Percentiles rank a stretch among this genome's conserved stretches.
Conservation (phyloP, 352 stramenopile species). For the Phytophthora pini region DNA sequence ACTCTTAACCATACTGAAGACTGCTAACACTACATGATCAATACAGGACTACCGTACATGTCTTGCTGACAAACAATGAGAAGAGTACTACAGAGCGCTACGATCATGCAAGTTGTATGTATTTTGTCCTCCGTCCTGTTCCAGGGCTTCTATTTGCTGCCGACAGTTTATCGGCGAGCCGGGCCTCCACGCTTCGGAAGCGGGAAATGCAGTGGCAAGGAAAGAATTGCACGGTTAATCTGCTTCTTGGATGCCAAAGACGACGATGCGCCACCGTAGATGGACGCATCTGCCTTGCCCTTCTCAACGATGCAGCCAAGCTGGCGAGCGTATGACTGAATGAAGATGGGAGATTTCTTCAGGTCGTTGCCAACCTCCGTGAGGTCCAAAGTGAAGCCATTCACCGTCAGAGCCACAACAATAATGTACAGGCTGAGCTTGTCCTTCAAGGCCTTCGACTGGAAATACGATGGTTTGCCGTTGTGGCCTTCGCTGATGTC, state of each 20-base stretch:
- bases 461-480: slow-evolving; percentile 70
- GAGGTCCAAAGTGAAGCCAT: slow-evolving; percentile 79
- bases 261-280: slow-evolving; percentile 48
- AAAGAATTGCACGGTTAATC: slow-evolving; percentile 68
- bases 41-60: no score
- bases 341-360: slow-evolving; percentile 58
- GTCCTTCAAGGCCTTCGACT: slow-evolving; percentile 83
- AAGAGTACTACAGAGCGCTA: slow-evolving; percentile 7
- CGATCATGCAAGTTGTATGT: slow-evolving; percentile 32
- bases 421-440: slow-evolving; percentile 83
- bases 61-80: background rate
- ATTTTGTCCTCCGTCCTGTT: slow-evolving; percentile 28
- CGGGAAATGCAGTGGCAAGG: slow-evolving; percentile 83
- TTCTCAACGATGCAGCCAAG: slow-evolving; percentile 81
- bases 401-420: slow-evolving; percentile 76
- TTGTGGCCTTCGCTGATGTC: slow-evolving; percentile 61
- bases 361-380: slow-evolving; percentile 72
- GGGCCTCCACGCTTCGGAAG: slow-evolving; percentile 65
- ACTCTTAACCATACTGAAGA: no score
- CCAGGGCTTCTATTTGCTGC: slow-evolving; percentile 24
- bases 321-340: slow-evolving; percentile 73
- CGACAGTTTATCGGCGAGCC: slow-evolving; percentile 44
- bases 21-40: no score
- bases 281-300: slow-evolving; percentile 62
- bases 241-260: slow-evolving; percentile 75